Evolutionary conservation across 1,284 basidiomycete species (phyloP), one percentile per base, ranked within the genome.

Genomic region (Boletellus deceptivus): DNA sequence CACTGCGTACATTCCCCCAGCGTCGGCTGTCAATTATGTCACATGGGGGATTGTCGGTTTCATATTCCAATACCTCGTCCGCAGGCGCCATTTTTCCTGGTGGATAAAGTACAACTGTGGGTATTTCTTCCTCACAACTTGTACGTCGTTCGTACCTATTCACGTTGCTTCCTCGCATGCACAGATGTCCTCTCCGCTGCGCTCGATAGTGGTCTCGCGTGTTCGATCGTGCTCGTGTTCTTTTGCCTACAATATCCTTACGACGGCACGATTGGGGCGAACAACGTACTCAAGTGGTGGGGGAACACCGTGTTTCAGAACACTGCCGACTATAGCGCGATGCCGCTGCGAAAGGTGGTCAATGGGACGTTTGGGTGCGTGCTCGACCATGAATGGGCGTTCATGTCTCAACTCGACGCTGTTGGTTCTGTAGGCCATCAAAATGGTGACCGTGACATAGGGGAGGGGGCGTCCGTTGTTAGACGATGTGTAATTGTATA

Each of bases 81-180:
- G 78, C 34, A 67, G 76, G 50, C 70, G 74, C 25, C 63, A 77
- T 55, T 79, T 79, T 58, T 65, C 70, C 20, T 80, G 78, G 78
- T 80, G 79, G 78, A 72, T 75, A 7, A 75, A 78, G 65, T 83
- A 82, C 64, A 80, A 80, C 61, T 80, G 66, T 65, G 38, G 16
- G 60, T 43, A 16, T 35, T 6, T 7, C 3, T n/a, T 35, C 9
- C 6, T n/a, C 34, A 6, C 34, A 16, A 11, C 34, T 35, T n/a
- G 34, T 13, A 35, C 4, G 4, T 24, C 3, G 4, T 14, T 3
- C 41, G 17, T 34, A 5, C 18, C 31, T 24, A 34, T 34, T 27
- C 29, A 11, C 5, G 10, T 13, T 35, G 7, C 17, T 35, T 35
- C 16, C 2, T 10, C 13, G 3, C 14, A 16, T 22, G 2, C 13